These are phyloP conservation scores for Rhynchospora breviuscula DNA, from an alignment of 176 grass and related monocot genomes.

Conservation along the genomic window DNA sequence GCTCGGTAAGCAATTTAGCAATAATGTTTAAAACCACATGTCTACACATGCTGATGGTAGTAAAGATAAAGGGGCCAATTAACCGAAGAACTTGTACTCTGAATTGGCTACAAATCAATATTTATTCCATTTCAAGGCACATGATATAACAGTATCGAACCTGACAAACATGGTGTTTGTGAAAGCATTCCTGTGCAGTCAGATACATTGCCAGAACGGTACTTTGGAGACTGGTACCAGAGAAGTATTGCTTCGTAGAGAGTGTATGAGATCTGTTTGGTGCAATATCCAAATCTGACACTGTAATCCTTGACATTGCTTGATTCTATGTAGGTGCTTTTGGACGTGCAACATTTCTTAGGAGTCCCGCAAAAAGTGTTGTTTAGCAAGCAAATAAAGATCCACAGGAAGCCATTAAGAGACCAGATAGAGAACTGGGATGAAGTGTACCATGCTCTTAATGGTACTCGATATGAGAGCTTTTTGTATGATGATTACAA, in stretches of 20 bases:
- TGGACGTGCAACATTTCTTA: slow-evolving; percentile 69
- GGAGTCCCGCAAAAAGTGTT: slow-evolving; percentile 45
- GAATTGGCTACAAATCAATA: background rate
- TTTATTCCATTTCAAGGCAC: background rate
- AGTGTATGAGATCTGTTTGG: background rate
- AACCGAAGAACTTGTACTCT: background rate
- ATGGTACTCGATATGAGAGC: slow-evolving; percentile 56
- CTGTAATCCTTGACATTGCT: background rate
- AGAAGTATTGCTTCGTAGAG: background rate
- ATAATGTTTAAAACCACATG: background rate
- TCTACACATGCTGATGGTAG: background rate
- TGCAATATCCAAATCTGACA: background rate
- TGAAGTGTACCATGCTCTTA: slow-evolving; percentile 54
- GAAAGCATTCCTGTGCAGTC: background rate
- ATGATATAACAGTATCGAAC: background rate
- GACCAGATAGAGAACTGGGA: slow-evolving; percentile 82
- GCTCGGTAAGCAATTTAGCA: slow-evolving; percentile 46
- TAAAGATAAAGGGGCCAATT: background rate
- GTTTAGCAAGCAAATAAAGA: slow-evolving; percentile 70
- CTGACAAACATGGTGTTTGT: background rate
- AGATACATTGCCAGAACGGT: background rate
- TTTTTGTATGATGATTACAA: slow-evolving; percentile 71
- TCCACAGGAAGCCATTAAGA: slow-evolving; percentile 53
- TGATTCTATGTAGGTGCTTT: slow-evolving; percentile 49
- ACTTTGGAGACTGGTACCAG: background rate